A percentile compares a stretch with the other conserved stretches of the same genome.
Evolutionary conservation across 805 yeast genomes (phyloP).

Genomic region (Dipodascopsis uninucleata): DNA sequence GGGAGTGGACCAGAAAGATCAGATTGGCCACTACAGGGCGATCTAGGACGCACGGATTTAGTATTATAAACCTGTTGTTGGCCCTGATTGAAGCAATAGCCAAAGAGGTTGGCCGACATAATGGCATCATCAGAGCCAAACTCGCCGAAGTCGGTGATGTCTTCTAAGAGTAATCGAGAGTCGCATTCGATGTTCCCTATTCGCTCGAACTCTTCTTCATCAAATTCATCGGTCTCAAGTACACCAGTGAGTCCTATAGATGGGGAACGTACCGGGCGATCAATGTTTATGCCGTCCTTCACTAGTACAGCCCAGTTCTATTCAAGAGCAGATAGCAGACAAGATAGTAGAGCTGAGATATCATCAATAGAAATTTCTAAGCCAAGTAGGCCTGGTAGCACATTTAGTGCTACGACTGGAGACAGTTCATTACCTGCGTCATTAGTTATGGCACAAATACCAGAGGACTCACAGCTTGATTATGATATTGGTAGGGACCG

Average conservation of each 20-base stretch:
- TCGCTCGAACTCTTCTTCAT: constrained; percentile 10
- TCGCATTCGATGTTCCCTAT: constrained; percentile 6
- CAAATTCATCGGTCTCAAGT: constrained; percentile 12
- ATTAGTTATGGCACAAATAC: constrained; percentile 2
- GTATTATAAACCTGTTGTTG: too few species aligned
- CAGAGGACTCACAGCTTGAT: background rate
- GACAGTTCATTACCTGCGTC: constrained; percentile 1
- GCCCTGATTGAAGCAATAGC: too few species aligned
- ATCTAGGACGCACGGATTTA: too few species aligned
- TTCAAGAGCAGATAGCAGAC: background rate
- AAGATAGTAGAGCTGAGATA: background rate
- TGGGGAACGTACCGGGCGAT: constrained; percentile 1
- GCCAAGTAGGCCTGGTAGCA: constrained; percentile 2
- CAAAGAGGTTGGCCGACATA: too few species aligned
- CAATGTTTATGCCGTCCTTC: constrained; percentile 14
- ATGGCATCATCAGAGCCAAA: too few species aligned
- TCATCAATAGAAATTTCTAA: too few species aligned
- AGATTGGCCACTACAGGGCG: too few species aligned
- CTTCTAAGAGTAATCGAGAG: too few species aligned
- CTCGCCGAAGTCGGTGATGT: too few species aligned
- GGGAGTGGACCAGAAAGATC: too few species aligned
- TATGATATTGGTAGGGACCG: constrained; percentile 2
- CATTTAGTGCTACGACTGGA: constrained; percentile 1
- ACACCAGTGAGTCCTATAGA: constrained; percentile 4
- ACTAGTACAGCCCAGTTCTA: constrained; percentile 15